Evolutionary conservation across 768 basidiomycete genomes (phyloP), one percentile per base, ranked within the genome.

Genomic region (Russula compacta): DNA sequence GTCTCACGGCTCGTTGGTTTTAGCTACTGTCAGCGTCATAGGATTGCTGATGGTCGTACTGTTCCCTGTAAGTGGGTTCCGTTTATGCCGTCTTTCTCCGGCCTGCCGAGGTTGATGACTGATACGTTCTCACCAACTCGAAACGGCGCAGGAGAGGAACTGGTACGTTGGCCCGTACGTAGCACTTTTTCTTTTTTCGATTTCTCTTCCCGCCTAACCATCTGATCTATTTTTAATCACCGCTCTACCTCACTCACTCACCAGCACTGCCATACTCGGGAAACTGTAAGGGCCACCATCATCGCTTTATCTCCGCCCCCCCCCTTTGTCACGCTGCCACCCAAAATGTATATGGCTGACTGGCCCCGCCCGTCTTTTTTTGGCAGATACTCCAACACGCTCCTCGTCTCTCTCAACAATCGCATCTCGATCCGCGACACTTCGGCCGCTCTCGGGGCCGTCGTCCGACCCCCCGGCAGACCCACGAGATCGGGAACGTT

Each of bases 371-470:
- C 24, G 24, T 29, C 24, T 3, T 29, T 29, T 35, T 35, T 50
- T 19, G 50, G 39, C 32, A 62, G 61, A 14, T 67, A 64, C 54
- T 65, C 69, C 3, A 71, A 71, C 58, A 70, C 70, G 0, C 62
- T 71, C 19, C 68, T 71, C 19, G 67, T 69, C 29, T 53, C 66
- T 2, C 64, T 71, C 59, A 70, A 70, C 43, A 61, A 61, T 44
- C 59, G 59, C 32, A 42, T 63, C 17, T 54, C 53, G 9, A 42
- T 63, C 21, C 59, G 62, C 11, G 35, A 51, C 11, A 11, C 3
- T 6, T 17, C 35, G 2, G n/a, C 17, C 8, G 9, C 35, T 29
- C 47, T 8, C 8, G 29, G 47, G 21, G 19, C 2, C 6, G 35
- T 36, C 14, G 17, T 21, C 3, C 24, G 24, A 29, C 24, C 24